Conservation (phyloP, 2,329 filamentous ascomycete genomes). For the Trichoderma semiorbis region DNA sequence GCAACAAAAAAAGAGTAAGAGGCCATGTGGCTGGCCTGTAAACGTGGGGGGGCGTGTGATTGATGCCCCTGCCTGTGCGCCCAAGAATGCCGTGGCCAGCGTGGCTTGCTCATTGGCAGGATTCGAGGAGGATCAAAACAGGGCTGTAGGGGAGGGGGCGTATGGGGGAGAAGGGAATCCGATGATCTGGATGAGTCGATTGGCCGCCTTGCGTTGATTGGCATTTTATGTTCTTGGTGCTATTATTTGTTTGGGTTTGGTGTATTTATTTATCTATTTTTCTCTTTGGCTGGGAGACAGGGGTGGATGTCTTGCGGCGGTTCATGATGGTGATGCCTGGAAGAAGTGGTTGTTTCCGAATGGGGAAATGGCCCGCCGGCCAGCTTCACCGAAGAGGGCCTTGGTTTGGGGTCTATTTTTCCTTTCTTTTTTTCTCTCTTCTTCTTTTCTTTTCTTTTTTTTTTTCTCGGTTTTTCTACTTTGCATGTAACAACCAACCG, state of each 20-base stretch:
- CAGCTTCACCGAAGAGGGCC: neutral
- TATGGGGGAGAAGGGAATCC: neutral
- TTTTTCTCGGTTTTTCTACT: neutral
- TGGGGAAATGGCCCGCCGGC: neutral
- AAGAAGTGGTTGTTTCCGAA: neutral
- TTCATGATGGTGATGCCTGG: slow-evolving; percentile 5
- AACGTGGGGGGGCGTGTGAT: neutral
- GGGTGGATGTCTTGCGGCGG: neutral
- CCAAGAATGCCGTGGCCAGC: neutral
- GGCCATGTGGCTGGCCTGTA: neutral
- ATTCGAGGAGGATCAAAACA: neutral
- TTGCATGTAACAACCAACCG: neutral
- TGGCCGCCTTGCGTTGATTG: slow-evolving; percentile 6
- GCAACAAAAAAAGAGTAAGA: neutral
- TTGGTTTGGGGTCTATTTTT: slow-evolving; percentile 6
- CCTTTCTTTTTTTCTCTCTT: neutral
- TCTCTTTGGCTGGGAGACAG: neutral
- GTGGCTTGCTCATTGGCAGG: neutral
- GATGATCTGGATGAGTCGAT: slow-evolving; percentile 11
- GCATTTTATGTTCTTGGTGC: neutral
- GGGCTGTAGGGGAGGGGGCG: neutral
- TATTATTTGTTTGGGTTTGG: neutral
- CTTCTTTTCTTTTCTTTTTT: neutral
- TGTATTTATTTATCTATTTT: neutral
- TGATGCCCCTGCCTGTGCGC: neutral